phyloP scores from a whole-genome alignment of 202 grass and related monocot genomes.

The Cymbopogon flexuosus region DNA sequence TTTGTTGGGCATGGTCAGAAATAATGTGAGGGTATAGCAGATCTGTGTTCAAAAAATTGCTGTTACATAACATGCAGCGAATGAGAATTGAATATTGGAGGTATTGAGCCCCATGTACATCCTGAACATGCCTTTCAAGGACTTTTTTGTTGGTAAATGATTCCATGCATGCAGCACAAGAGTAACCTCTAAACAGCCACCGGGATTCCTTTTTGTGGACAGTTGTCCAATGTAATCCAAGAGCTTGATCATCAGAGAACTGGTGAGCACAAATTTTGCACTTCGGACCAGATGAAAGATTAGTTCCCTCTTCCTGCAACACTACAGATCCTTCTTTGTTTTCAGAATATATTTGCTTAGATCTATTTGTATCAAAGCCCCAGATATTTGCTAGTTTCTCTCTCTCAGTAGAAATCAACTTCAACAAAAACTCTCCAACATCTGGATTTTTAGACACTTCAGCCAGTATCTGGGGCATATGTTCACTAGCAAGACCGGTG shows the following conservation, averaged over 20 bases:
- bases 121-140: constrained; percentile 78
- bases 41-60: constrained; percentile 76
- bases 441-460: constrained; percentile 56
- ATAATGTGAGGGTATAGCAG: constrained; percentile 89
- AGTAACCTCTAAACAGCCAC: constrained; percentile 95
- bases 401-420: constrained; percentile 79
- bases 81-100: constrained; percentile 80
- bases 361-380: constrained; percentile 49
- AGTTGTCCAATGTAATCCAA: constrained; percentile 77
- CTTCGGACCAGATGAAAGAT: constrained; percentile 45
- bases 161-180: constrained; percentile 87
- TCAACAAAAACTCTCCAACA: constrained; percentile 72
- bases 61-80: constrained; percentile 76
- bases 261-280: constrained; percentile 79
- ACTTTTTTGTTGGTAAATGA: constrained; percentile 90
- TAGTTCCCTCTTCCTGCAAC: constrained; percentile 26
- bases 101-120: constrained; percentile 72
- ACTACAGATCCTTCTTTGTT: constrained; percentile 26
- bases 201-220: constrained; percentile 88
- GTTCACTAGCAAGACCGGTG: constrained; percentile 47
- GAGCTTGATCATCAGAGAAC: constrained; percentile 64
- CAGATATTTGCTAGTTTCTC: constrained; percentile 78
- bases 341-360: constrained; percentile 54
- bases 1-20: constrained; percentile 67
- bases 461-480: constrained; percentile 54